Conservation (phyloP, 352 stramenopile species). For the Pythium pyrilobum region DNA sequence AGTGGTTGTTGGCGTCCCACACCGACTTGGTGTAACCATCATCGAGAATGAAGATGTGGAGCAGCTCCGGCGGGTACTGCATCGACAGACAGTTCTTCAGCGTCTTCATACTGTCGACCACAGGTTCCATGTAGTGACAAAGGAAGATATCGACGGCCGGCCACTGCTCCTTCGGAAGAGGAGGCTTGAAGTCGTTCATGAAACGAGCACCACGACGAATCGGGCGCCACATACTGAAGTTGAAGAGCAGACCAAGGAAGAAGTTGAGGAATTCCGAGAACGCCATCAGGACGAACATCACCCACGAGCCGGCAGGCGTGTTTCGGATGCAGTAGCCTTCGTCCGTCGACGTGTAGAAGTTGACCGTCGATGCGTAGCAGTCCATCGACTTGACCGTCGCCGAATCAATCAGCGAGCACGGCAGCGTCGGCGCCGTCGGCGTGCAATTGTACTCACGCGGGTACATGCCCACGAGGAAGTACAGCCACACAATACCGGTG, state of each 20-base stretch:
- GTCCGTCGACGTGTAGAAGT: constrained; percentile 55
- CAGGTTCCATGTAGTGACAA: constrained; percentile 90
- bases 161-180: constrained; percentile 86
- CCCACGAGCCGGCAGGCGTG: constrained; percentile 54
- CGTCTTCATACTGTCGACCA: constrained; percentile 76
- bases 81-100: constrained; percentile 84
- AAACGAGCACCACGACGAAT: constrained; percentile 83
- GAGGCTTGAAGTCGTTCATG: constrained; percentile 89
- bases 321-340: constrained; percentile 80
- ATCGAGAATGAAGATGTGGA: constrained; percentile 86
- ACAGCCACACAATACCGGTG: constrained; percentile 71
- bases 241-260: constrained; percentile 83
- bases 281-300: constrained; percentile 85
- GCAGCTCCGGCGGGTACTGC: constrained; percentile 82
- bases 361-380: constrained; percentile 66
- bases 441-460: constrained; percentile 78
- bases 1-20: constrained; percentile 88
- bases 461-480: constrained; percentile 78
- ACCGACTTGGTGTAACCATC: constrained; percentile 89
- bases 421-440: constrained; percentile 60
- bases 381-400: constrained; percentile 28
- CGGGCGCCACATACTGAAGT: constrained; percentile 90
- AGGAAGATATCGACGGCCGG: constrained; percentile 85
- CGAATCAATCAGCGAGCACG: constrained; percentile 48
- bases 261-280: constrained; percentile 87